Evolutionary conservation across 2,329 filamentous ascomycete species (phyloP), one percentile per base, ranked within the genome.

Genomic region (Harringtonia lauricola): DNA sequence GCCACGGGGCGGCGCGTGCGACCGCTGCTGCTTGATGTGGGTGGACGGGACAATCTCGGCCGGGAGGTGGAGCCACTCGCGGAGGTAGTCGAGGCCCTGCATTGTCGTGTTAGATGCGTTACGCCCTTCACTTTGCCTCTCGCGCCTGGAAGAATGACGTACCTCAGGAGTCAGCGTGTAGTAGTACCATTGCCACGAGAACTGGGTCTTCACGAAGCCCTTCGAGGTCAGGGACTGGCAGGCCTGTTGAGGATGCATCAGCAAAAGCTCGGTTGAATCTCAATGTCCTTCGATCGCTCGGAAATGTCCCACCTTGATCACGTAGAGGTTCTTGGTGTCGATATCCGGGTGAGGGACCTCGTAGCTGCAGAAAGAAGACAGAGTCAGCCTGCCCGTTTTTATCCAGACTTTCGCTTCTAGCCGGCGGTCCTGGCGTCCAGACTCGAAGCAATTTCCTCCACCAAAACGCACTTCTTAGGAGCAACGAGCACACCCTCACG

Each of bases 151-250:
- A 21, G 22, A 13, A 14, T 26, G 33, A 10, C 50, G 42, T 51
- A 52, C 51, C 51, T 55, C 53, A 35, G 52, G 49, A n/a, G 53
- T 55, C 33, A 98, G 83, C 72, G 92, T 95, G 83, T 98, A 98
- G 86, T 98, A 98, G 84, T 96, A 95, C 81, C 89, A 95, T 75
- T 95, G 88, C 88, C 88, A 95, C 57, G 88, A 95, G 85, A 98
- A 98, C 73, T 94, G 92, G 61, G 92, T 98, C 86, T 98, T 98
- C 74, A 98, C 81, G 72, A 49, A 96, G 67, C 90, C 90, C 68
- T 92, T 90, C 59, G 89, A 95, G 76, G 82, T 94, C 65, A 98
- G 82, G 55, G 92, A 98, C 79, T 98, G 92, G 74, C 81, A 83
- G 64, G 92, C 92, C 51, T 51, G 26, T 40, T 31, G 4, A 14